Percentiles rank a stretch among this genome's conserved stretches.
phyloP scores from a whole-genome alignment of 2,329 filamentous ascomycete genomes.

The Lecanicillium sp. region DNA sequence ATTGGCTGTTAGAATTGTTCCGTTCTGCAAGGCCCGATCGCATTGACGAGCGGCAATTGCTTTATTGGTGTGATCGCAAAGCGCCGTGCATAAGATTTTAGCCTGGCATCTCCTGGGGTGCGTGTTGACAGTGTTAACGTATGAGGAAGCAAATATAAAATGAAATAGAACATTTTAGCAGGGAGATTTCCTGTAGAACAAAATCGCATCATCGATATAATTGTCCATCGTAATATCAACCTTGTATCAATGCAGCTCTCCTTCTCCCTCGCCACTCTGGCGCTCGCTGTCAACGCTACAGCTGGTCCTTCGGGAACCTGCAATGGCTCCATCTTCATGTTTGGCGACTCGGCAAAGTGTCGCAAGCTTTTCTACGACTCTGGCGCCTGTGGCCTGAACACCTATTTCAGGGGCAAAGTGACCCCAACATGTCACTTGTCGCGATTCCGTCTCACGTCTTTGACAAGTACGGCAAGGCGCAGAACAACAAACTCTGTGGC shows the following conservation, averaged over 20 bases:
- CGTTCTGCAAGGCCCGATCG: no score
- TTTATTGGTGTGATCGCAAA: no score
- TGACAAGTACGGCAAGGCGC: conserved; percentile 6
- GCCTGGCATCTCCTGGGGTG: no score
- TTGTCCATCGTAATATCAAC: no score
- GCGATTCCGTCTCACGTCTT: conserved; percentile 6
- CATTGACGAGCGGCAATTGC: no score
- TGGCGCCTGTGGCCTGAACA: conserved; percentile 8
- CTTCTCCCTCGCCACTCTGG: not conserved
- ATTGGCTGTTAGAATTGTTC: no score
- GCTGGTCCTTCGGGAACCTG: conserved; percentile 6
- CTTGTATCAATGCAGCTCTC: conserved; percentile 2
- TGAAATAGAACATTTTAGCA: no score
- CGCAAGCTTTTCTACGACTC: conserved; percentile 6
- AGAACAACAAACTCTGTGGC: conserved; percentile 8
- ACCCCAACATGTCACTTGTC: conserved; percentile 4
- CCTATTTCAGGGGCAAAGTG: conserved; percentile 8
- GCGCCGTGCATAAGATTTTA: no score
- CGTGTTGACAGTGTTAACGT: no score
- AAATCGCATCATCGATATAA: no score
- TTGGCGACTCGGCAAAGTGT: conserved; percentile 5
- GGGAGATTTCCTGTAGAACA: no score
- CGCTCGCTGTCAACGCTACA: not conserved
- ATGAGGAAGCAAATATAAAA: no score
- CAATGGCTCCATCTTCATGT: conserved; percentile 9